Percentiles rank a stretch among this genome's conserved stretches.
These are phyloP conservation scores for Wakefieldia striispora DNA, from an alignment of 768 basidiomycete species.

Conservation along the genomic window DNA sequence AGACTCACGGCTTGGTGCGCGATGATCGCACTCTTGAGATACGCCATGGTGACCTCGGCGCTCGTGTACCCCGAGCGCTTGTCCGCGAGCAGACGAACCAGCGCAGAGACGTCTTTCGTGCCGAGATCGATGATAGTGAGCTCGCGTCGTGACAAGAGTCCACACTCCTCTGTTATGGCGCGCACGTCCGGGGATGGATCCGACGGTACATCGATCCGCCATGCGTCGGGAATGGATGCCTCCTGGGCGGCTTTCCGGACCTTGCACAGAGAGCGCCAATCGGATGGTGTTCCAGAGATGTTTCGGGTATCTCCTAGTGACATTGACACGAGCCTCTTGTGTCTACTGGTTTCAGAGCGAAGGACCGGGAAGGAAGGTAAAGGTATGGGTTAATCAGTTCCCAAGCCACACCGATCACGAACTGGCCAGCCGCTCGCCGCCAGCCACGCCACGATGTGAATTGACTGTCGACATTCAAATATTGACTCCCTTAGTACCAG, in stretches of 20 bases:
- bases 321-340: slow-evolving; percentile 3
- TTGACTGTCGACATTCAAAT: too few relatives aligned
- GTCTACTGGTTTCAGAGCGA: background rate
- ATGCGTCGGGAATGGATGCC: slow-evolving; percentile 23
- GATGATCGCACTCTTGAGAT: slow-evolving; percentile 29
- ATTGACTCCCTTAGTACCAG: too few relatives aligned
- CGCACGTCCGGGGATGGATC: slow-evolving; percentile 22
- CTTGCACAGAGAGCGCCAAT: slow-evolving; percentile 24
- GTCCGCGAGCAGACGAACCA: slow-evolving; percentile 22
- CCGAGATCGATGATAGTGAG: slow-evolving; percentile 23
- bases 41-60: slow-evolving; percentile 27
- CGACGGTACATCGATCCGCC: slow-evolving; percentile 19
- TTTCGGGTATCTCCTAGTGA: background rate
- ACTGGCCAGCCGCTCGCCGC: too few relatives aligned
- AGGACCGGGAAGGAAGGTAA: background rate
- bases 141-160: slow-evolving; percentile 24
- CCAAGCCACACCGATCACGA: too few relatives aligned
- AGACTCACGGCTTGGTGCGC: slow-evolving; percentile 26
- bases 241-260: slow-evolving; percentile 19
- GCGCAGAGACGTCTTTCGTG: slow-evolving; percentile 22
- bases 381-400: background rate
- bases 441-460: too few relatives aligned
- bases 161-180: slow-evolving; percentile 17
- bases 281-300: background rate
- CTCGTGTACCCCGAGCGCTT: slow-evolving; percentile 23